These are phyloP conservation scores for Omphalea diandra DNA, from an alignment of 441 rosid species.

Conservation along the genomic window DNA sequence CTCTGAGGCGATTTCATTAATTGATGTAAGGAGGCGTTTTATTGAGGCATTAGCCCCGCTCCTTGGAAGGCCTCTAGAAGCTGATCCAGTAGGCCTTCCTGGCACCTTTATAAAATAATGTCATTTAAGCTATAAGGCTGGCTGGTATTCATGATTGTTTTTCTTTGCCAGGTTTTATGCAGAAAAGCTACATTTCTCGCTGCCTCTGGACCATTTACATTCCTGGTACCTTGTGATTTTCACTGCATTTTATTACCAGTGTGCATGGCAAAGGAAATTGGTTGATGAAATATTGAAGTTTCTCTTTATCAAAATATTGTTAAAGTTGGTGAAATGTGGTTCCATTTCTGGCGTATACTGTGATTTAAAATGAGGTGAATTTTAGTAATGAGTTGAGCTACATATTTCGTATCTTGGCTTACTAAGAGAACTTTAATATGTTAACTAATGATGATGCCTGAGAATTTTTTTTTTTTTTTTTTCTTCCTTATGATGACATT, in stretches of 20 bases:
- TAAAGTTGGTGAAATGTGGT: background rate
- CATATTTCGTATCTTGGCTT: background rate
- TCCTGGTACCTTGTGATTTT: conserved; percentile 53
- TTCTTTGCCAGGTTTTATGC: conserved; percentile 65
- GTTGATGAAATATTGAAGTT: conserved; percentile 2
- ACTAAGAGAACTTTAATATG: no score
- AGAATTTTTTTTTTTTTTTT: no score
- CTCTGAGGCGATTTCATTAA: conserved; percentile 67
- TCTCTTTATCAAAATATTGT: background rate
- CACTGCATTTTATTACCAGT: background rate
- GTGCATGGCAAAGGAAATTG: background rate
- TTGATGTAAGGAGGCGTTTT: conserved; percentile 64
- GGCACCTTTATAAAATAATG: conserved; percentile 9
- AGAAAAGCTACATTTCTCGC: conserved; percentile 70
- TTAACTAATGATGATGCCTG: no score
- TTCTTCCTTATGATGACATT: no score
- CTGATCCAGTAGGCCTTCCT: conserved; percentile 68
- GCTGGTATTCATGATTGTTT: conserved; percentile 23
- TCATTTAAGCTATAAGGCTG: conserved; percentile 18
- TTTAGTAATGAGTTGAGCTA: background rate
- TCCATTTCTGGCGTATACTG: background rate
- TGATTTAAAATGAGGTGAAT: background rate
- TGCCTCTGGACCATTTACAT: conserved; percentile 68
- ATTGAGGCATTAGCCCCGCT: conserved; percentile 66
- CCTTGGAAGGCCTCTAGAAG: conserved; percentile 89